Percentiles rank a stretch among this genome's conserved stretches.
Evolutionary conservation across 2,329 filamentous ascomycete genomes (phyloP).

Genomic region (Tolypocladium ovalisporum): DNA sequence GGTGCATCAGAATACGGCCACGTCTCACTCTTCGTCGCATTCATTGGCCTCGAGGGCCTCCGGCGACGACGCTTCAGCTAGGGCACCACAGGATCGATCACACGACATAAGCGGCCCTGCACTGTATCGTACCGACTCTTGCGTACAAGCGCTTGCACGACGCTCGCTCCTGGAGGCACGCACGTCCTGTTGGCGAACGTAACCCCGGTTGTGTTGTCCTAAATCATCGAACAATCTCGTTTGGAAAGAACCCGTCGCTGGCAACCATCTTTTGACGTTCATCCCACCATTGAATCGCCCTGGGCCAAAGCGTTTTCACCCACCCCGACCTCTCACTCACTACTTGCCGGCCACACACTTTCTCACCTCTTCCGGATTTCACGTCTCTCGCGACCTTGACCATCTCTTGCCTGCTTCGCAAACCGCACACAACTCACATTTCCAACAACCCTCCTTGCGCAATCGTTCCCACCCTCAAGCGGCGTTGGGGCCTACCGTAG

Average conservation of each 20-base stretch:
- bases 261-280: background rate
- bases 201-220: background rate
- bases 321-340: background rate
- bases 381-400: background rate
- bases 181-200: background rate
- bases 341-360: background rate
- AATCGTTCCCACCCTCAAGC: background rate
- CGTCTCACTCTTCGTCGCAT: background rate
- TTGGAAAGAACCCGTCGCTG: background rate
- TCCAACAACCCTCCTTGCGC: background rate
- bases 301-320: background rate
- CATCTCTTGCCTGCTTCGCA: background rate
- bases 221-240: background rate
- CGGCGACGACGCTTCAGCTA: background rate
- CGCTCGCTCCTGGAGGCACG: slow-evolving; percentile 1
- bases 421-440: background rate
- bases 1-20: background rate
- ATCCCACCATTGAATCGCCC: background rate
- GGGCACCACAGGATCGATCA: slow-evolving; percentile 1
- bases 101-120: background rate
- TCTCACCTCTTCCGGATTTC: background rate
- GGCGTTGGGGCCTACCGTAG: slow-evolving; percentile 9
- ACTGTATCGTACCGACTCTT: background rate
- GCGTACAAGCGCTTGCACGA: background rate
- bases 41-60: background rate